phyloP scores from a whole-genome alignment of 768 basidiomycete species.

The Tricholoma terreum region DNA sequence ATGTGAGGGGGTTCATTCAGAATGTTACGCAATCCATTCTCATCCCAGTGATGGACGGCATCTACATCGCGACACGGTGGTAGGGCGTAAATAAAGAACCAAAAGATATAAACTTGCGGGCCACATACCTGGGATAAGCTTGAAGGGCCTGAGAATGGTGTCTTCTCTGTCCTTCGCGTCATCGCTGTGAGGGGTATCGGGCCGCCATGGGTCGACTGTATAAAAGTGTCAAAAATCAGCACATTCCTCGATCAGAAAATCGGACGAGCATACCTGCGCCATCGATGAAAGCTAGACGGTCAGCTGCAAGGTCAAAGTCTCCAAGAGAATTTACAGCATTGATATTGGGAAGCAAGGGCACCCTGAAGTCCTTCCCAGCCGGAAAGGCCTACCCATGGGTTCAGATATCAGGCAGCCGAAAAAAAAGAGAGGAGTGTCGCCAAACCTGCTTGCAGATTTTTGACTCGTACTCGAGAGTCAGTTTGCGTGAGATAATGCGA shows the following conservation, averaged over 20 bases:
- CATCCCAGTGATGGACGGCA: slow-evolving; percentile 72
- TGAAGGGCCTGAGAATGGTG: slow-evolving; percentile 75
- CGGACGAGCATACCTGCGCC: slow-evolving; percentile 56
- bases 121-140: slow-evolving; percentile 75
- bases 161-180: slow-evolving; percentile 68
- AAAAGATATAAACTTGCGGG: background rate
- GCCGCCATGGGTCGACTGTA: slow-evolving; percentile 87
- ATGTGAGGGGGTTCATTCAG: slow-evolving; percentile 74
- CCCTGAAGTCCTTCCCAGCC: slow-evolving; percentile 68
- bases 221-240: background rate
- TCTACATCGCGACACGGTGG: slow-evolving; percentile 30
- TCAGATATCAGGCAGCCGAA: background rate
- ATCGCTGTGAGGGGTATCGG: slow-evolving; percentile 77
- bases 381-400: slow-evolving; percentile 56
- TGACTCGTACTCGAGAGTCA: slow-evolving; percentile 69
- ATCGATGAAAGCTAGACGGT: slow-evolving; percentile 85
- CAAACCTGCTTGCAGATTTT: slow-evolving; percentile 64
- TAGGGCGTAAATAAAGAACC: background rate
- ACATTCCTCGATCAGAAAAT: background rate
- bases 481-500: slow-evolving; percentile 73
- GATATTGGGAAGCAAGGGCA: slow-evolving; percentile 76
- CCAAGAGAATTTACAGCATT: slow-evolving; percentile 81
- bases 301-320: slow-evolving; percentile 77
- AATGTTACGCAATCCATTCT: slow-evolving; percentile 68
- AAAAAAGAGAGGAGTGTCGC: background rate